phyloP scores from a whole-genome alignment of 2,329 filamentous ascomycete genomes.

The Aureobasidium sp. region DNA sequence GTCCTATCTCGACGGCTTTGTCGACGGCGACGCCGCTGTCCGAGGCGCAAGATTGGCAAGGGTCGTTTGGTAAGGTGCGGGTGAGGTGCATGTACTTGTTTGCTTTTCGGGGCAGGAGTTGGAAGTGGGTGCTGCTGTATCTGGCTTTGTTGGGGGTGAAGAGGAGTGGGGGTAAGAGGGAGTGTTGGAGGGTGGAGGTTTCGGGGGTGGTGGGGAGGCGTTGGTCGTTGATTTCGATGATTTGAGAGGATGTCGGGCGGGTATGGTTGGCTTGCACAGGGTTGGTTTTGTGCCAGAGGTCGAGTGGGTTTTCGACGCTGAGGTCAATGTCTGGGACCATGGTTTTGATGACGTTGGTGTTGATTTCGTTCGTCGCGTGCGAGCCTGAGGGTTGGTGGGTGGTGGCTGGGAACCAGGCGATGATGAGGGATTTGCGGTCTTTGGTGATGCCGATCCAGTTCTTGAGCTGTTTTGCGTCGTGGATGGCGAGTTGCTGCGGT shows the following conservation, averaged over 20 bases:
- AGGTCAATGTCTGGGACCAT: constrained; percentile 63
- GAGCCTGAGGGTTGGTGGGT: constrained; percentile 19
- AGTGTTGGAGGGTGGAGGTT: neutral
- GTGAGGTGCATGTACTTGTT: constrained; percentile 52
- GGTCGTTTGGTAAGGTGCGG: constrained; percentile 58
- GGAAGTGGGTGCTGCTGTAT: neutral
- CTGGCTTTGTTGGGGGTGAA: neutral
- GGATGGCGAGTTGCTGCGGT: neutral
- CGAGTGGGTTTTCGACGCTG: constrained; percentile 50
- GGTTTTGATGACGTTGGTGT: constrained; percentile 59
- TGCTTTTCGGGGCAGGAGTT: neutral
- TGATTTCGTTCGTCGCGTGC: constrained; percentile 35
- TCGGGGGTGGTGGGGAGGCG: constrained; percentile 12
- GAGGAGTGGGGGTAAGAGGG: neutral
- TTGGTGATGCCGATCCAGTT: constrained; percentile 60
- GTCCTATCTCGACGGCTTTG: constrained; percentile 80
- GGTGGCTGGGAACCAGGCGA: constrained; percentile 56
- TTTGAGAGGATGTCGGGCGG: constrained; percentile 10
- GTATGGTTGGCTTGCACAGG: neutral
- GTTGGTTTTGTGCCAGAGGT: constrained; percentile 16
- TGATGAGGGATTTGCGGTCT: constrained; percentile 61
- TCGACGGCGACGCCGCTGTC: constrained; percentile 57
- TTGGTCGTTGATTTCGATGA: constrained; percentile 19
- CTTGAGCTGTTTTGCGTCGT: constrained; percentile 18
- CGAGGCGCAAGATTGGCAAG: constrained; percentile 65